Conservation (phyloP, 192 early-diverging fungal genomes). For the Glomus cerebriforme region DNA sequence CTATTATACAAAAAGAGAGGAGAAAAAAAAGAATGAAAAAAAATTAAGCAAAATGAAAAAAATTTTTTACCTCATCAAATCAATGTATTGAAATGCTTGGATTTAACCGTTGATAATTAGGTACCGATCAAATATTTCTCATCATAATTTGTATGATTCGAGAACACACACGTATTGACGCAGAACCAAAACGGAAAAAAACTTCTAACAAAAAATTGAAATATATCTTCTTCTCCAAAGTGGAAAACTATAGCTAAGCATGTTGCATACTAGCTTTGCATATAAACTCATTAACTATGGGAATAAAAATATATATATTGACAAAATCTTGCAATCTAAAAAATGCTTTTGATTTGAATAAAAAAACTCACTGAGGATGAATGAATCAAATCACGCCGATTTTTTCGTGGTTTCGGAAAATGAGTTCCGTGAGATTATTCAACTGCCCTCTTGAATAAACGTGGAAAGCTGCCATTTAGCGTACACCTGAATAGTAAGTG, state of each 20-base stretch:
- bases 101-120: neutral
- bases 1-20: neutral
- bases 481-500: conserved; percentile 6
- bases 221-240: neutral
- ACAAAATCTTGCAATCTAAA: neutral
- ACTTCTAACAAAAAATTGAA: neutral
- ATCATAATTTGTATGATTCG: neutral
- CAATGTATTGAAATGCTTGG: neutral
- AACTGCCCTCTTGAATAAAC: conserved; percentile 16
- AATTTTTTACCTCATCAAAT: neutral
- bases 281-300: neutral
- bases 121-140: neutral
- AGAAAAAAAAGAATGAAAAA: neutral
- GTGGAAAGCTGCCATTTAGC: conserved; percentile 10
- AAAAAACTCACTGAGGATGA: conserved; percentile 1
- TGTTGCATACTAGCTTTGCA: neutral
- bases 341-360: neutral
- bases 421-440: neutral
- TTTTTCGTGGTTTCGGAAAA: neutral
- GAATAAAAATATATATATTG: neutral
- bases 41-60: neutral
- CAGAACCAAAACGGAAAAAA: neutral
- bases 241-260: neutral
- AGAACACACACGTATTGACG: neutral
- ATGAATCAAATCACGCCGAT: neutral